A percentile compares a stretch with the other conserved stretches of the same genome.
Evolutionary conservation across 169 alveolate genomes (phyloP).

Genomic region (Eimeria praecox): DNA sequence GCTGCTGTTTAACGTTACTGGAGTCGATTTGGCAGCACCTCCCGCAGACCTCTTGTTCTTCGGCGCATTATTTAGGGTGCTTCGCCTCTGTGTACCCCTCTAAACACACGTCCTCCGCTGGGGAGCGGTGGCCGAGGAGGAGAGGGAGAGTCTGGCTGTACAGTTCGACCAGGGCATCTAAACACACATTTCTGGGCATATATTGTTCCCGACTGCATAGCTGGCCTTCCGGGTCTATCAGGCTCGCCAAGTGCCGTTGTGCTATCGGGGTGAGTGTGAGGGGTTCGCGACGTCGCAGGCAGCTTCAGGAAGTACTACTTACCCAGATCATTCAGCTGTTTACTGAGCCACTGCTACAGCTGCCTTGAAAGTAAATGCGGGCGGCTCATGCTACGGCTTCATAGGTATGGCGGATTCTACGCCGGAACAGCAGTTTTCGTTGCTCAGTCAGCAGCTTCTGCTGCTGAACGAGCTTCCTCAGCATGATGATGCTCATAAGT

Average conservation of each 20-base stretch:
- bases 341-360: background rate
- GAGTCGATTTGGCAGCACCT: background rate
- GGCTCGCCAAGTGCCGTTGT: background rate
- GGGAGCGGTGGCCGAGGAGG: constrained; percentile 3
- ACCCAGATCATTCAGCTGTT: background rate
- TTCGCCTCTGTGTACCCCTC: constrained; percentile 8
- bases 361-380: constrained; percentile 17
- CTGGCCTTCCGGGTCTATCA: background rate
- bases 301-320: background rate
- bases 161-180: constrained; percentile 19
- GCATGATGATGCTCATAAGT: background rate
- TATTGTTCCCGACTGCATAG: background rate
- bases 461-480: constrained; percentile 54
- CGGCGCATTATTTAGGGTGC: background rate
- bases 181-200: background rate
- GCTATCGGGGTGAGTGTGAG: background rate
- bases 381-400: background rate
- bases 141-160: background rate
- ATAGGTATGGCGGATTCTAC: constrained; percentile 62
- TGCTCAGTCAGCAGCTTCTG: constrained; percentile 62
- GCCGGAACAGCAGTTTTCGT: constrained; percentile 59
- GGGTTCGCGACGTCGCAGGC: background rate
- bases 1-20: background rate
- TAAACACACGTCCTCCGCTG: background rate
- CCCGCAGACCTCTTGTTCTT: background rate